These are phyloP conservation scores for Fusarium sp. DNA, from an alignment of 2,329 filamentous ascomycete species.

Conservation along the genomic window DNA sequence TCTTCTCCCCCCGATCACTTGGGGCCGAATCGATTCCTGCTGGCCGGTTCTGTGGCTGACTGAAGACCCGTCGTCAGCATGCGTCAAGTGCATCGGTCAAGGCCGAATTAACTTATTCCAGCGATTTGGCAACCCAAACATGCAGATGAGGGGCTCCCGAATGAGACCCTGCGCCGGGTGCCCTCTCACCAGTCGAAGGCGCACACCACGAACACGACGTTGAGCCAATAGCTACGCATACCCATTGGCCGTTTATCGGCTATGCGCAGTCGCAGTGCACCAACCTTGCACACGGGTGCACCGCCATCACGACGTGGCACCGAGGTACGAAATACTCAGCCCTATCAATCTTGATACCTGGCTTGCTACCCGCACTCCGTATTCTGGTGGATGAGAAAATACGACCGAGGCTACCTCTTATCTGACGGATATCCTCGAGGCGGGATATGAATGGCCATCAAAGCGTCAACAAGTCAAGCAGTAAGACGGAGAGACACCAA, in stretches of 20 bases:
- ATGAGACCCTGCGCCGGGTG: slow-evolving; percentile 32
- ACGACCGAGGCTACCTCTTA: not conserved
- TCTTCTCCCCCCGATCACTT: slow-evolving; percentile 18
- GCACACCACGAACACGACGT: not conserved
- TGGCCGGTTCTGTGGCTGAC: slow-evolving; percentile 40
- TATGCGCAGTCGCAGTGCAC: slow-evolving; percentile 32
- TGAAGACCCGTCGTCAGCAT: slow-evolving; percentile 32
- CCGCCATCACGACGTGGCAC: slow-evolving; percentile 40
- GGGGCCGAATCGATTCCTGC: slow-evolving; percentile 29
- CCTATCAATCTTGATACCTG: slow-evolving; percentile 36
- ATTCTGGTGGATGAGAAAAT: slow-evolving; percentile 9
- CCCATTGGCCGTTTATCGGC: slow-evolving; percentile 30
- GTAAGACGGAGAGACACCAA: slow-evolving; percentile 19
- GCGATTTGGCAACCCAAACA: slow-evolving; percentile 33
- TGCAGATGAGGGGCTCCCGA: slow-evolving; percentile 36
- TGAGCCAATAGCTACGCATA: slow-evolving; percentile 27
- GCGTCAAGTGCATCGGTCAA: slow-evolving; percentile 38
- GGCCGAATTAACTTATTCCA: slow-evolving; percentile 38
- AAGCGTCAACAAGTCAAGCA: not conserved
- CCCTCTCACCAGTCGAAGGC: slow-evolving; percentile 1
- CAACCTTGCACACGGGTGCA: slow-evolving; percentile 29
- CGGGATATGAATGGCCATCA: not conserved
- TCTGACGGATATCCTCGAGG: not conserved
- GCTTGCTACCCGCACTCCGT: slow-evolving; percentile 5
- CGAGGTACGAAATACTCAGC: slow-evolving; percentile 37